Conservation (phyloP, 306 rosid genomes). For the Adenanthera pavonina region DNA sequence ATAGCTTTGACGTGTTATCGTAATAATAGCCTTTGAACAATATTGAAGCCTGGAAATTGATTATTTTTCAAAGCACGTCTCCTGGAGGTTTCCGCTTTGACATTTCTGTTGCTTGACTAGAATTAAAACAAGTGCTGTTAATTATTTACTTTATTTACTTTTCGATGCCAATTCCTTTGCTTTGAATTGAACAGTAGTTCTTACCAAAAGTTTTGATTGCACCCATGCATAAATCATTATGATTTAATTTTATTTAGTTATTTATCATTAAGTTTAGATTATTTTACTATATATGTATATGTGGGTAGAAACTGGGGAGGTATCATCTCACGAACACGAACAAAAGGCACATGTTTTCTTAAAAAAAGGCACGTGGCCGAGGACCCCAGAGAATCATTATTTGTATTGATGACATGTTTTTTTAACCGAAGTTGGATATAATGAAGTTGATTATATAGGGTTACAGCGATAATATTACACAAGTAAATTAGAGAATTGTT, state of each 20-base stretch:
- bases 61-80: neutral
- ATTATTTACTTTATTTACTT: constrained; percentile 14
- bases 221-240: neutral
- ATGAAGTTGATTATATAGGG: too few relatives aligned
- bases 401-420: neutral
- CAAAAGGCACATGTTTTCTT: too few relatives aligned
- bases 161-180: neutral
- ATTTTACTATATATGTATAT: neutral
- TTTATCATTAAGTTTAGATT: neutral
- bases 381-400: constrained; percentile 29
- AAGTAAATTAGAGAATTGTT: neutral
- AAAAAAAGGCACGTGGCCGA: neutral
- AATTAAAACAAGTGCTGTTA: neutral
- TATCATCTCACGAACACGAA: neutral
- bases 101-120: neutral
- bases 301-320: constrained; percentile 13
- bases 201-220: neutral
- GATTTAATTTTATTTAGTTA: neutral
- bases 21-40: neutral
- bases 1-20: constrained; percentile 17
- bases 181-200: neutral
- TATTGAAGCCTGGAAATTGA: neutral
- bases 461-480: too few relatives aligned
- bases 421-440: too few relatives aligned
- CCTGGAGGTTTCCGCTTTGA: constrained; percentile 6